Base-by-base conservation (phyloP, 1,284 basidiomycete genomes). In the Marasmius tenuissimus region DNA sequence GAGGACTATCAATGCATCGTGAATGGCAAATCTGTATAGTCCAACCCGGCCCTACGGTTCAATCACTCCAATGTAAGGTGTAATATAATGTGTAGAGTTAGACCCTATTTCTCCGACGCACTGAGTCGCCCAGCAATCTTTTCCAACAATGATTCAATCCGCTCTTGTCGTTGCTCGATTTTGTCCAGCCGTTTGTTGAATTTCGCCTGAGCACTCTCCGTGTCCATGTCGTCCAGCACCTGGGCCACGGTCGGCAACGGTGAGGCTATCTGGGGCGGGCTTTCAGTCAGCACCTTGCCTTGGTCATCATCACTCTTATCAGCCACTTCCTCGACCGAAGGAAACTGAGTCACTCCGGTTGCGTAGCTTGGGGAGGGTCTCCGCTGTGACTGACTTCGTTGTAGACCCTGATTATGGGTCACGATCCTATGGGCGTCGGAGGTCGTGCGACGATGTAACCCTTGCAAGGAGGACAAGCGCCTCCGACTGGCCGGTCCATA, bases 401-500 rank as follows among this genome's bases (percentile, higher is more conserved):
- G 40, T 42, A 55, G 34, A 14, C 27, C 22, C 22, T 35, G 50
- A n/a, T 57, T 50, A 40, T 12, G 18, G 33, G 40, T 12, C 12
- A n/a, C 51, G 40, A 38, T 39, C 14, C 52, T 34, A 54, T 11
- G 33, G 1, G n/a, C 3, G 48, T 63, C 59, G 12, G 59, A 48
- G 9, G 59, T 38, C 11, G 16, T 49, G 3, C 55, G 53, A 37
- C 61, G 57, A 59, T 56, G 57, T 4, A 35, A 40, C 37, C 58
- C 53, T 7, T 77, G 75, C 61, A 81, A 75, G 1, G 88, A 88
- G 4, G 81, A 78, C 48, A 89, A 69, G 50, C 85, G 75, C 45
- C 86, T 78, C 34, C 87, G 80, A 39, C 79, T 85, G 40, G 79
- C 81, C 10, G 86, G 84, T 0, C 87, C 87, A 68, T 87, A 88